These are phyloP conservation scores for Candida michaelii DNA, from an alignment of 805 yeast species.

Conservation along the genomic window DNA sequence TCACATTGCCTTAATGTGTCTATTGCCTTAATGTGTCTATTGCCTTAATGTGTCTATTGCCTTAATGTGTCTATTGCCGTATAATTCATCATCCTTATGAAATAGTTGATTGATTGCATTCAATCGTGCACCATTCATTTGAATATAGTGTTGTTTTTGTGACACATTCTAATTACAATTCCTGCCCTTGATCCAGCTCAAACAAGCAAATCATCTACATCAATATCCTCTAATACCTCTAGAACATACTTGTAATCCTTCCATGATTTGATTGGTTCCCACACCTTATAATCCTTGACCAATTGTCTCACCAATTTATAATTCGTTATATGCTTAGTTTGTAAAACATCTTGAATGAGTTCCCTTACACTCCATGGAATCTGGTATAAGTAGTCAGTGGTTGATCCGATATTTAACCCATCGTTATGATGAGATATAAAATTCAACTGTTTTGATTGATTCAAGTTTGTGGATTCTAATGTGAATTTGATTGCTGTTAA, in stretches of 20 bases:
- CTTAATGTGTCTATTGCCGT: too few relatives aligned
- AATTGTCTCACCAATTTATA: constrained; percentile 23
- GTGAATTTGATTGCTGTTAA: constrained; percentile 29
- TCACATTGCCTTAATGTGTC: too few relatives aligned
- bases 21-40: too few relatives aligned
- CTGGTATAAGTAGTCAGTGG: constrained; percentile 18
- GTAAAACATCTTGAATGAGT: constrained; percentile 33
- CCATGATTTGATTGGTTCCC: constrained; percentile 35
- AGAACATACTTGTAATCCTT: constrained; percentile 32
- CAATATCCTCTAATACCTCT: constrained; percentile 32
- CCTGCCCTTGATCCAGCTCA: not conserved
- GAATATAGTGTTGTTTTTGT: too few relatives aligned
- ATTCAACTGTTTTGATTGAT: constrained; percentile 17
- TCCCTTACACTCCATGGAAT: constrained; percentile 43
- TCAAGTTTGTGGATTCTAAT: constrained; percentile 37
- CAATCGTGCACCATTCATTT: too few relatives aligned
- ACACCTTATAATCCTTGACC: constrained; percentile 22
- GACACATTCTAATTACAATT: too few relatives aligned
- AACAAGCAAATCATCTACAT: constrained; percentile 27
- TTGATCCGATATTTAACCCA: not conserved
- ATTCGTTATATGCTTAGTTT: constrained; percentile 30
- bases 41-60: too few relatives aligned
- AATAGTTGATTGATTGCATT: too few relatives aligned
- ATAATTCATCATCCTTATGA: too few relatives aligned
- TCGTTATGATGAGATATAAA: constrained; percentile 7